Percentiles rank a stretch among this genome's conserved stretches.
Conservation (phyloP, 176 grass and related monocot genomes). For the Phragmites australis region DNA sequence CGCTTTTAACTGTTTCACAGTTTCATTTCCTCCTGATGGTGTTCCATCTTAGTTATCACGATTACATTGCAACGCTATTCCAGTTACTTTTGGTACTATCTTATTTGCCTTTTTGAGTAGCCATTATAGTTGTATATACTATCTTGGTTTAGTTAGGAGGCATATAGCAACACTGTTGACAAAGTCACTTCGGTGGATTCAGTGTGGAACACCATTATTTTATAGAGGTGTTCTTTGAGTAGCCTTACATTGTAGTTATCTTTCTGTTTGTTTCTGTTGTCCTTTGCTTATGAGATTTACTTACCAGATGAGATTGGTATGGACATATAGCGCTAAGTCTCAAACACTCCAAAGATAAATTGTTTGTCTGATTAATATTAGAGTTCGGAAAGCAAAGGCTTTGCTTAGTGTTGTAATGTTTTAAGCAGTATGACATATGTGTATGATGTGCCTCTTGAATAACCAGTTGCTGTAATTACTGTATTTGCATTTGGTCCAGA, state of each 20-base stretch:
- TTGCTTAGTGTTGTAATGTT: neutral
- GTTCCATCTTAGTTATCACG: too few species aligned
- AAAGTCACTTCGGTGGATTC: conserved; percentile 10
- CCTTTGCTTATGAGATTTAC: neutral
- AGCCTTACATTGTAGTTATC: conserved; percentile 4
- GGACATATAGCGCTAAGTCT: neutral
- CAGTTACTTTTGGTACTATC: too few species aligned
- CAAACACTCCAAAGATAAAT: neutral
- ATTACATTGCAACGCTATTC: too few species aligned
- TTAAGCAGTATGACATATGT: neutral
- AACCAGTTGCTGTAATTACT: neutral
- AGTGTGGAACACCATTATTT: neutral
- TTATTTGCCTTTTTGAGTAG: conserved; percentile 52
- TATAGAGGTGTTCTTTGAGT: neutral
- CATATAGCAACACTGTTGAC: conserved; percentile 8
- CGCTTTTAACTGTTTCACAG: neutral
- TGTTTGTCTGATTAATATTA: neutral
- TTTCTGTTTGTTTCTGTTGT: neutral
- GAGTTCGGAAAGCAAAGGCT: neutral
- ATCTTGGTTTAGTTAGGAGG: conserved; percentile 67
- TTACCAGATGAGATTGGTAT: neutral
- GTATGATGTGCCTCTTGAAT: neutral
- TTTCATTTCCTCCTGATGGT: neutral
- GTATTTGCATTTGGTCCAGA: conserved; percentile 56
- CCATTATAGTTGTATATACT: conserved; percentile 36